Percentiles rank a stretch among this genome's conserved stretches.
Evolutionary conservation across 176 grass and related monocot species (phyloP).

Genomic region (Avena eriantha): DNA sequence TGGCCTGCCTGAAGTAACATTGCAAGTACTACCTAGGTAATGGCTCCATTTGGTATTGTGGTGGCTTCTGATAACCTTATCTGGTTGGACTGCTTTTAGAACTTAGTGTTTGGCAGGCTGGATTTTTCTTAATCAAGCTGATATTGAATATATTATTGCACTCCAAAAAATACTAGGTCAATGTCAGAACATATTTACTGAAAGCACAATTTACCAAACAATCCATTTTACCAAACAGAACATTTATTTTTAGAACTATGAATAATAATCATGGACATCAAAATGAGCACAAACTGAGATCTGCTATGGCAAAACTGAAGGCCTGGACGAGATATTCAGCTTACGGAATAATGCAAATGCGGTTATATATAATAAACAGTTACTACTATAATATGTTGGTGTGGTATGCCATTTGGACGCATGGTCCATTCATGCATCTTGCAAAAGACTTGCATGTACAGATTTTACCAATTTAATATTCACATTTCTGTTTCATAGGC

Average conservation of each 20-base stretch:
- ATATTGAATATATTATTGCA: not conserved
- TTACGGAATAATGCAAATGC: not conserved
- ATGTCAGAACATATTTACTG: not conserved
- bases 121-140: not conserved
- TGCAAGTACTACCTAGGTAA: not conserved
- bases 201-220: not conserved
- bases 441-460: not conserved
- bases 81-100: not conserved
- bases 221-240: not conserved
- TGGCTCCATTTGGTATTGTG: not conserved
- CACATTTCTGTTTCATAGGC: not conserved
- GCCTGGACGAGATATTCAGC: not conserved
- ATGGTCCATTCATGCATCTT: not conserved
- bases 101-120: not conserved
- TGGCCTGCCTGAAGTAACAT: conserved; percentile 17
- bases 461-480: not conserved
- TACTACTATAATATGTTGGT: not conserved
- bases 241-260: not conserved
- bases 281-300: not conserved
- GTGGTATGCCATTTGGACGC: not conserved
- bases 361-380: not conserved
- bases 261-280: not conserved
- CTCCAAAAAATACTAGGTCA: not conserved
- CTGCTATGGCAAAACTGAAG: not conserved
- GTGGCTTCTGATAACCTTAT: not conserved